phyloP scores from a whole-genome alignment of 805 yeast species.

The Zygosaccharomyces kombuchaensis region DNA sequence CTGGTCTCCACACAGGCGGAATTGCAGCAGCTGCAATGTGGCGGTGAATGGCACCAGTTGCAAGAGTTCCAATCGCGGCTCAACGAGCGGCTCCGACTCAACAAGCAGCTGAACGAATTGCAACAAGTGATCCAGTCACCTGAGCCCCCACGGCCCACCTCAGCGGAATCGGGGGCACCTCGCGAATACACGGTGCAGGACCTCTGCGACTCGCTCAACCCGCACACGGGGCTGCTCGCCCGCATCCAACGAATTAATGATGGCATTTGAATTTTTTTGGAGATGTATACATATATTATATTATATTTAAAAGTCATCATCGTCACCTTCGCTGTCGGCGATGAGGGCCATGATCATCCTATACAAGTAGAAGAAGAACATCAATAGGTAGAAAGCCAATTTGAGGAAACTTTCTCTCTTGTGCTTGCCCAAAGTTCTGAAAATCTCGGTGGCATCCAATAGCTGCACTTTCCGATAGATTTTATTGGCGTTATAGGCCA shows the following conservation, averaged over 20 bases:
- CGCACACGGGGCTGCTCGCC: constrained; percentile 20
- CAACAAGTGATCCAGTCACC: constrained; percentile 1
- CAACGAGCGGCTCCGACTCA: constrained; percentile 15
- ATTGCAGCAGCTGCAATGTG: constrained; percentile 13
- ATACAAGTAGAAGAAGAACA: constrained; percentile 95
- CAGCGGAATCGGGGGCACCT: constrained; percentile 2
- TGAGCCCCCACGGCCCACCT: background rate
- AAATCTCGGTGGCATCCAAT: constrained; percentile 95
- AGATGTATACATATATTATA: constrained; percentile 3
- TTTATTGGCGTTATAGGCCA: constrained; percentile 80
- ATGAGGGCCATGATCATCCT: constrained; percentile 93
- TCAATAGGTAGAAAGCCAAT: constrained; percentile 80
- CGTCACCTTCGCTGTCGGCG: constrained; percentile 46
- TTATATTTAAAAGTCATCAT: constrained; percentile 2
- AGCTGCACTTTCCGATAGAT: constrained; percentile 74
- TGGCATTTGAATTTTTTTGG: constrained; percentile 2
- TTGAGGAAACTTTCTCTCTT: constrained; percentile 89
- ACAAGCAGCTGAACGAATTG: constrained; percentile 14
- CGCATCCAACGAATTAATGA: constrained; percentile 6
- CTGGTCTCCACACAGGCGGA: constrained; percentile 17
- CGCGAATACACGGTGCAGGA: constrained; percentile 7
- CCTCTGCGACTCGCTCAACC: constrained; percentile 16
- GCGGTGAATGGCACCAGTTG: constrained; percentile 16
- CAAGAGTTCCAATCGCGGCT: constrained; percentile 16
- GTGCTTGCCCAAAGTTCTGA: constrained; percentile 87